Conservation (phyloP, 345 rosid genomes). For the Ceriops tagal region DNA sequence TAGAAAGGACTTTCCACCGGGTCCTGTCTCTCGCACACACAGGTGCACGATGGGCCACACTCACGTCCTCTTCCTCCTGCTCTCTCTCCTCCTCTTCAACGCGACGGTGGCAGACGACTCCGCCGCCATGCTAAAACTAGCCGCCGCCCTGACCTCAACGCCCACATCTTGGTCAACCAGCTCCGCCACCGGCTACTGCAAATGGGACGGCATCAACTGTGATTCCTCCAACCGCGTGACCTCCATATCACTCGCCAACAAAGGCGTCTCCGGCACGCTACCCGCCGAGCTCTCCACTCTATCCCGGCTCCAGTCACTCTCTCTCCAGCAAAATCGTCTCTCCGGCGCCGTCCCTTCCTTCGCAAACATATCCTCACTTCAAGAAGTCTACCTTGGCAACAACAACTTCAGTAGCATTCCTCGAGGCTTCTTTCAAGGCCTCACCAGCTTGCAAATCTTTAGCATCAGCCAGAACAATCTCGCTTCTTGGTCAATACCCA, state of each 20-base stretch:
- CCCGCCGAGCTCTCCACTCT: constrained; percentile 54
- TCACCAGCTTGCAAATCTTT: constrained; percentile 44
- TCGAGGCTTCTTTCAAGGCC: constrained; percentile 53
- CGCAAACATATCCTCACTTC: constrained; percentile 46
- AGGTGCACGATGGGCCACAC: not conserved
- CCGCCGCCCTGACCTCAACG: constrained; percentile 37
- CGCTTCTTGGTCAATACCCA: constrained; percentile 57
- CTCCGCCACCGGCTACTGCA: constrained; percentile 38
- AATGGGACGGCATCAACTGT: constrained; percentile 55
- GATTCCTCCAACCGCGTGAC: constrained; percentile 42
- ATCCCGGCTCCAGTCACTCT: constrained; percentile 40
- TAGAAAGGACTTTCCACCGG: no score
- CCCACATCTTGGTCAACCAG: constrained; percentile 58
- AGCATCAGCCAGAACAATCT: constrained; percentile 46
- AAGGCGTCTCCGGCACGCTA: constrained; percentile 42
- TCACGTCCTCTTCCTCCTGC: not conserved
- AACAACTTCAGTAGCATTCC: constrained; percentile 60
- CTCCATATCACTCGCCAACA: constrained; percentile 34
- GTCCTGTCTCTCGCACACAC: not conserved
- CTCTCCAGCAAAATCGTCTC: constrained; percentile 49
- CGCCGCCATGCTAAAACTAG: constrained; percentile 39
- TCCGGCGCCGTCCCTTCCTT: constrained; percentile 61
- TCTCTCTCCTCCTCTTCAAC: constrained; percentile 11
- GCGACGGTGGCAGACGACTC: constrained; percentile 47
- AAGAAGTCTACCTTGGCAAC: constrained; percentile 35